Evolutionary conservation across 2,329 filamentous ascomycete genomes (phyloP), one percentile per base, ranked within the genome.

Genomic region (Aspergillus novoparasiticus): DNA sequence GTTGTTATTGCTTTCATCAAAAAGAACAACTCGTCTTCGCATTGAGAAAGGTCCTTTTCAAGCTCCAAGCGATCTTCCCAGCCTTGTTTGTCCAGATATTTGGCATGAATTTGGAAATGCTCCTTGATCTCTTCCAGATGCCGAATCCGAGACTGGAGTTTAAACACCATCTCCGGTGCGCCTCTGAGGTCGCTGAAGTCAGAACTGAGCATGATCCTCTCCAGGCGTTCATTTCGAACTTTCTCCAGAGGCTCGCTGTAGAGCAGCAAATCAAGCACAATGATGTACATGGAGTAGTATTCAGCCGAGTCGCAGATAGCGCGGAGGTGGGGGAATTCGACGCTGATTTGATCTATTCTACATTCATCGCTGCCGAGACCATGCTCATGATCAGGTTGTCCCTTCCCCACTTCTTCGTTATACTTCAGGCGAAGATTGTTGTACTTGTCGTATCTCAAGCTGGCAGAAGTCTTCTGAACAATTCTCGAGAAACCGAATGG

Each of bases 1-100:
- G 93, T 96, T 1, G 95, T 99, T 75, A 99, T 99, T 45, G 95
- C 96, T 73, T 99, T 98, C 95, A 99, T 98, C 83, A 99, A 91
- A 81, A 99, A 99, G 84, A 99, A 99, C 10, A 99, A 81, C 77
- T 99, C 96, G 72, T 99, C 95, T 76, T 98, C 95, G 72, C 93
- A 97, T 23, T 88, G 88, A 11, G 92, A 87, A 57, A 99, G 82
- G 74, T 99, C 95, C 58, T 91, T 90, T 74, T 99, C 95, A 50
- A 99, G 85, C n/a, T 89, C 82, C 63, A 97, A 84, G 39, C 93
- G 88, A 74, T 98, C 94, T 73, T 95, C 89, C 94, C 94, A 98
- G 16, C 94, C 94, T 73, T 91, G 88, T 72, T 89, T 89, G 77
- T 98, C 94, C 30, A 99, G 85, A 64, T 91, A 91, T 71, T 90